A percentile compares a stretch with the other conserved stretches of the same genome.
Conservation (phyloP, 2,329 filamentous ascomycete genomes). For the Eutypa lata region DNA sequence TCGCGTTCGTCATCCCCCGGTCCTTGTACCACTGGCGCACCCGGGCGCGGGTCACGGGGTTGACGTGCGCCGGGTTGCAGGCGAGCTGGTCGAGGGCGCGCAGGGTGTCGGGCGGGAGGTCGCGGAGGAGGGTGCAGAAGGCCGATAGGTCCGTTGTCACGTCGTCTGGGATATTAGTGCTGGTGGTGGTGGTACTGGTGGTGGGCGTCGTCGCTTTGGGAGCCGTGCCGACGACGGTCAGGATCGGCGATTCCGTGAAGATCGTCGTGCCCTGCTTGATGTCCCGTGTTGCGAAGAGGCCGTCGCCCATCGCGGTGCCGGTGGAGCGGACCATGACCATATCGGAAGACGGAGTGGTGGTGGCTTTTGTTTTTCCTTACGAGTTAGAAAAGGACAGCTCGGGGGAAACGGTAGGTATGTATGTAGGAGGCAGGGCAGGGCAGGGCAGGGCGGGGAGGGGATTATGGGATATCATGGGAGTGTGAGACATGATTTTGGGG, state of each 20-base stretch:
- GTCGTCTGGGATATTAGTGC: background rate
- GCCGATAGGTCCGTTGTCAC: slow-evolving; percentile 6
- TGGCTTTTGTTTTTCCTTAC: too few species aligned
- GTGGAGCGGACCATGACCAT: slow-evolving; percentile 7
- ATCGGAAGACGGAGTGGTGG: background rate
- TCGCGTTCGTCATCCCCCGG: slow-evolving; percentile 5
- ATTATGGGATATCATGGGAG: too few species aligned
- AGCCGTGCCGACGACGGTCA: too few species aligned
- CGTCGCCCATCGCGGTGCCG: slow-evolving; percentile 2
- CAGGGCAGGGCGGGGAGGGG: too few species aligned
- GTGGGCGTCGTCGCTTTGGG: background rate
- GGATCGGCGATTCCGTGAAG: slow-evolving; percentile 11
- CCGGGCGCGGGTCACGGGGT: background rate
- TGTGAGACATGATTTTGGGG: too few species aligned
- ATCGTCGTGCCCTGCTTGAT: slow-evolving; percentile 16
- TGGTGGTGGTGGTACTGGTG: slow-evolving; percentile 7
- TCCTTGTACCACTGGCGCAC: slow-evolving; percentile 8
- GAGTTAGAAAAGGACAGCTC: too few species aligned
- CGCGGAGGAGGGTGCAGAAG: slow-evolving; percentile 3
- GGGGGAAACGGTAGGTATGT: too few species aligned
- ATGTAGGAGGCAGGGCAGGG: too few species aligned
- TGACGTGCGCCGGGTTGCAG: slow-evolving; percentile 2
- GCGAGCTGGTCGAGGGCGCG: slow-evolving; percentile 4
- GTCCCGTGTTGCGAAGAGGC: slow-evolving; percentile 12
- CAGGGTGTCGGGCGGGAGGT: background rate